A percentile compares a stretch with the other conserved stretches of the same genome.
phyloP scores from a whole-genome alignment of 495 filamentous ascomycete species.

The Mytilinidion resinicola region DNA sequence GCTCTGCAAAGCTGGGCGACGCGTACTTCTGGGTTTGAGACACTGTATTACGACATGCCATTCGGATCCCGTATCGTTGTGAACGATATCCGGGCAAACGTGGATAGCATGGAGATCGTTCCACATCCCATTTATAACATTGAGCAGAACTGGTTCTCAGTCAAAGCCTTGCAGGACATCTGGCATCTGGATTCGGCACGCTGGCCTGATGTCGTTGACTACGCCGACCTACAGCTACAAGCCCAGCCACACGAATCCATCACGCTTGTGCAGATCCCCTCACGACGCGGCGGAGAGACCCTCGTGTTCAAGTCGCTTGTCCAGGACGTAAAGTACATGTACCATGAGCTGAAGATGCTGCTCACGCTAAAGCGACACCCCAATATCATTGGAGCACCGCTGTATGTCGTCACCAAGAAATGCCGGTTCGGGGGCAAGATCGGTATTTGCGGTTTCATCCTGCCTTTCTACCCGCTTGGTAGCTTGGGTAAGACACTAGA shows the following conservation, averaged over 20 bases:
- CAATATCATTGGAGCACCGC: slow-evolving; percentile 30
- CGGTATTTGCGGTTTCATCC: slow-evolving; percentile 35
- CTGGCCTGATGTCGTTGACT: slow-evolving; percentile 11
- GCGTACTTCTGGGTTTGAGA: slow-evolving; percentile 4
- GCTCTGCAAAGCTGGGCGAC: slow-evolving; percentile 16
- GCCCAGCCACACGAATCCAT: slow-evolving; percentile 16
- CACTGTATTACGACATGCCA: slow-evolving; percentile 8
- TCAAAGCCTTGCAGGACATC: slow-evolving; percentile 7
- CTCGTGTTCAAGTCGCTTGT: slow-evolving; percentile 22
- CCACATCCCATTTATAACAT: slow-evolving; percentile 15
- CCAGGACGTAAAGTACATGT: slow-evolving; percentile 30
- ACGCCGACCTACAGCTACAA: slow-evolving; percentile 6
- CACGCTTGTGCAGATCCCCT: slow-evolving; percentile 12
- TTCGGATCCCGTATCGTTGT: slow-evolving; percentile 19
- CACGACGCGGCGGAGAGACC: background rate
- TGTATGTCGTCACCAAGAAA: slow-evolving; percentile 31
- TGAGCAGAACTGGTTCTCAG: slow-evolving; percentile 9
- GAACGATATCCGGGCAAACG: slow-evolving; percentile 1
- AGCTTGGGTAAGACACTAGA: slow-evolving; percentile 27
- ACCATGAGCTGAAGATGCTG: slow-evolving; percentile 29
- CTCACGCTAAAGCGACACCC: slow-evolving; percentile 28
- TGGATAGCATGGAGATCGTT: slow-evolving; percentile 15
- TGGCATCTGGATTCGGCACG: slow-evolving; percentile 1
- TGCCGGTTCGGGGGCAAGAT: slow-evolving; percentile 33
- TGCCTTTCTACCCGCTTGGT: slow-evolving; percentile 31